Conservation (phyloP, 345 rosid genomes). For the Populus nigra region DNA sequence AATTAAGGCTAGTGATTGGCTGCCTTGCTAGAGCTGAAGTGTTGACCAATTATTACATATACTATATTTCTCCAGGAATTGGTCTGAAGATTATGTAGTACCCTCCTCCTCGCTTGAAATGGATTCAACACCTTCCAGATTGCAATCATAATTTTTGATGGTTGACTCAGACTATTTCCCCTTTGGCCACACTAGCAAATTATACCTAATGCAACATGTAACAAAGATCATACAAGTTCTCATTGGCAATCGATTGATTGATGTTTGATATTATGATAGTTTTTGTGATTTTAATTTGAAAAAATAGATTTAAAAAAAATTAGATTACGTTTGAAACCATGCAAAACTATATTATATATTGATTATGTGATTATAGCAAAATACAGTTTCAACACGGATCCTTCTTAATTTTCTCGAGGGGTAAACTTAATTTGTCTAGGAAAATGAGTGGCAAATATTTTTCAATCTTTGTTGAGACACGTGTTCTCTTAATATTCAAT, state of each 20-base stretch:
- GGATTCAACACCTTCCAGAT: background rate
- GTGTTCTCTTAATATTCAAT: background rate
- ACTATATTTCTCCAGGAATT: background rate
- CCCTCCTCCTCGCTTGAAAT: background rate
- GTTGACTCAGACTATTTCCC: constrained; percentile 6
- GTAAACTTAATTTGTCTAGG: no score
- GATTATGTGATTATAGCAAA: no score
- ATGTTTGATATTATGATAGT: no score
- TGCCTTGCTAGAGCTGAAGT: background rate
- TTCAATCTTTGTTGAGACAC: background rate
- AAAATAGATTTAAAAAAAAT: no score
- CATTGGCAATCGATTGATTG: no score
- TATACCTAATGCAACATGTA: background rate
- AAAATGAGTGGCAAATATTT: no score
- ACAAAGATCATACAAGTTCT: background rate
- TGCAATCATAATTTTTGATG: background rate
- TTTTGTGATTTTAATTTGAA: no score
- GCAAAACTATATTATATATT: no score
- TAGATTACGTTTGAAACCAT: no score
- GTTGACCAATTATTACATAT: background rate
- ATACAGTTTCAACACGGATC: no score
- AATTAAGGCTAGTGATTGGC: background rate
- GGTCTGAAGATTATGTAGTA: background rate
- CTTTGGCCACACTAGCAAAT: background rate
- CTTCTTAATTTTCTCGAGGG: no score